Conservation (phyloP, 768 basidiomycete genomes). For the Collybia nuda region DNA sequence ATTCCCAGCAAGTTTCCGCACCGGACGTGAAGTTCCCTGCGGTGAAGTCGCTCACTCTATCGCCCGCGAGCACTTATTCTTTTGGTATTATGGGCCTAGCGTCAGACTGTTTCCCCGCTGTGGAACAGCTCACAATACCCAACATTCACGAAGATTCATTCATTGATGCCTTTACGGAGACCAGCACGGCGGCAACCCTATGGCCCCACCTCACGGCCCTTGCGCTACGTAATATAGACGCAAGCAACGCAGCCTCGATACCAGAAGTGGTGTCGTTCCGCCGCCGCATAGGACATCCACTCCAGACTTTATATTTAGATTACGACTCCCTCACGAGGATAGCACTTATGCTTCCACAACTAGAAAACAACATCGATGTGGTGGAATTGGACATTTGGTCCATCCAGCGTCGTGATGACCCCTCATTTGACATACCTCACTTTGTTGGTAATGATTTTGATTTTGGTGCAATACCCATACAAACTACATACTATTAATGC, state of each 20-base stretch:
- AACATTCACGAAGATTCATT: background rate
- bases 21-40: background rate
- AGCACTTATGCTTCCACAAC: background rate
- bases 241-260: background rate
- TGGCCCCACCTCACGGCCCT: conserved; percentile 1
- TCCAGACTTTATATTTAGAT: background rate
- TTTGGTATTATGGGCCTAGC: background rate
- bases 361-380: background rate
- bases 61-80: background rate
- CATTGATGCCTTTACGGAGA: background rate
- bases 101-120: background rate
- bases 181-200: background rate
- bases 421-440: too few relatives aligned
- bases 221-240: background rate
- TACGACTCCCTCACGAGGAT: background rate
- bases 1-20: background rate
- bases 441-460: too few relatives aligned
- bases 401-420: background rate
- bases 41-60: background rate
- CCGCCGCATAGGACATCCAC: background rate
- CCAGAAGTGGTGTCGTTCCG: background rate
- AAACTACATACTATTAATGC: too few relatives aligned
- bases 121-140: background rate
- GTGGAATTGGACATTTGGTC: background rate
- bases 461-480: too few relatives aligned